Percentiles rank a stretch among this genome's conserved stretches.
These are phyloP conservation scores for Blastobotrys muscicola DNA, from an alignment of 805 yeast species.

Conservation along the genomic window DNA sequence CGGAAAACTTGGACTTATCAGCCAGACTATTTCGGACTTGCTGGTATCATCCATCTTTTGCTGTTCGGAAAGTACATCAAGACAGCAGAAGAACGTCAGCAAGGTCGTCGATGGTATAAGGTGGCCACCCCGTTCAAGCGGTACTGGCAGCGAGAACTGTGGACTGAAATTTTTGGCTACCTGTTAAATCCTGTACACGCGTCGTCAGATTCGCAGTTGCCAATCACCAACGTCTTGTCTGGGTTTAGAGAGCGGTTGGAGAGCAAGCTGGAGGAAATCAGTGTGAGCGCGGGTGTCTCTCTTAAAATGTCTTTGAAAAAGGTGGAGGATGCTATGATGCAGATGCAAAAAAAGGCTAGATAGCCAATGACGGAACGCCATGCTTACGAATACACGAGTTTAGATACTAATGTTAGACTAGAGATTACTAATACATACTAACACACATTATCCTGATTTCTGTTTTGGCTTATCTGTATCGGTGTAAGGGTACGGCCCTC, in stretches of 20 bases:
- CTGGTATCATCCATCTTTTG: slow-evolving; percentile 62
- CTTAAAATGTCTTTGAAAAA: slow-evolving; percentile 15
- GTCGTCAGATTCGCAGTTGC: slow-evolving; percentile 24
- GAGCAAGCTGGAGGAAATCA: slow-evolving; percentile 30
- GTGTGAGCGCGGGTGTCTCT: slow-evolving; percentile 17
- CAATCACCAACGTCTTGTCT: slow-evolving; percentile 33
- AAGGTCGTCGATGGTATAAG: slow-evolving; percentile 18
- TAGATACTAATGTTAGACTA: neutral
- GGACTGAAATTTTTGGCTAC: slow-evolving; percentile 57
- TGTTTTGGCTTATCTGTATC: neutral
- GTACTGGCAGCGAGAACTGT: slow-evolving; percentile 65
- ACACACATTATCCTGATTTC: neutral
- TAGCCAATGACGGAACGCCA: too few species aligned
- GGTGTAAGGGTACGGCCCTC: slow-evolving; percentile 12
- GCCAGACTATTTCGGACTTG: slow-evolving; percentile 77
- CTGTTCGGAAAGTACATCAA: slow-evolving; percentile 57
- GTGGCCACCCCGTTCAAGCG: slow-evolving; percentile 46
- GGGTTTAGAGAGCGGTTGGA: slow-evolving; percentile 34
- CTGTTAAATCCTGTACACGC: slow-evolving; percentile 48
- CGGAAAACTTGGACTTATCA: slow-evolving; percentile 64
- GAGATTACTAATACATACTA: neutral
- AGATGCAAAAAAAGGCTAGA: neutral
- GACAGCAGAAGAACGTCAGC: slow-evolving; percentile 14
- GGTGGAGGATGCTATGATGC: slow-evolving; percentile 6
- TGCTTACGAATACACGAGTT: neutral